Base-by-base conservation (phyloP, 768 basidiomycete species). In the Tricholoma bakamatsutake region DNA sequence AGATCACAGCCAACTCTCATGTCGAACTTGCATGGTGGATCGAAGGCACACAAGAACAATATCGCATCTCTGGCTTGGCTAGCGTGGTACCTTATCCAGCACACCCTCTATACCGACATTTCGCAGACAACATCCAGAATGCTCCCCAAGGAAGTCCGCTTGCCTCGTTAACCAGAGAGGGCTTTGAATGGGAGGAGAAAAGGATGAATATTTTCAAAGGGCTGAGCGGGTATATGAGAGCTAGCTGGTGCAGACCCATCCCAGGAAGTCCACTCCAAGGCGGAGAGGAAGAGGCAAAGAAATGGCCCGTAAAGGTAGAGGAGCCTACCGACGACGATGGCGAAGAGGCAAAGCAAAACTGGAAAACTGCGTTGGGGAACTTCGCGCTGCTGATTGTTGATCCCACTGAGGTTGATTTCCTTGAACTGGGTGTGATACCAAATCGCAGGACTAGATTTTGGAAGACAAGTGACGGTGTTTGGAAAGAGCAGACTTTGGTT, bases 11-110 rank as follows among this genome's bases (percentile, higher is more conserved):
- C 35, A 74, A 74, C 54, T 64, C 76, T 9, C 66, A 73, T 42
- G 79, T 85, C 57, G 86, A 93, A 66, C 60, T 86, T 42, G 80
- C 76, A 10, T 93, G 87, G 84, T 94, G 90, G 88, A 78, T 85
- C 52, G 75, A 79, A 30, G 77, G 79, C 18, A 77, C 81, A 0
- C 67, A 77, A 52, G 84, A 89, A 64, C 92, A 95, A 63, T 92
- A 85, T 65, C 84, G 93, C 47, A 71, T 95, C 63, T 57, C 73
- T 0, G 90, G 85, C 1, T 67, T 67, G 12, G 81, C 80, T 18
- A 76, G 73, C 64, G 59, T 90, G 57, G 73, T 90, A 18, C 81
- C 87, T 0, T 61, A 74, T 0, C 78, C 80, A 0, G 58, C 63
- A 5, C 74, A 80, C 60, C 49, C 65, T 4, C 62, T 76, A 12